Conservation (phyloP, 2,329 filamentous ascomycete genomes). For the Colletotrichum tofieldiae region DNA sequence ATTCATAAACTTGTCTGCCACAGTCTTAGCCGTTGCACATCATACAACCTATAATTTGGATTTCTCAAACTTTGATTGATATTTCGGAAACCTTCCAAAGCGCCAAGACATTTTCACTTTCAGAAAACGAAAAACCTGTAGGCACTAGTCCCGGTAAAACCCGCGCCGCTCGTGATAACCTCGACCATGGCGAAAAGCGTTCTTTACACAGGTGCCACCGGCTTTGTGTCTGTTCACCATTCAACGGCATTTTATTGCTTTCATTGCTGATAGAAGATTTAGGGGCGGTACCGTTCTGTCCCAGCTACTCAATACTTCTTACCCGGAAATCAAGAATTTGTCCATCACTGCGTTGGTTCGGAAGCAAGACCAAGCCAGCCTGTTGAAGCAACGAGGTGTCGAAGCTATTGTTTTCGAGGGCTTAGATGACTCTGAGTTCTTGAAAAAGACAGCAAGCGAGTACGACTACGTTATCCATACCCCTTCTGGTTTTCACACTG, state of each 20-base stretch:
- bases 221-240: slow-evolving; percentile 46
- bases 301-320: slow-evolving; percentile 44
- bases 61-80: not conserved
- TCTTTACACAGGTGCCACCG: slow-evolving; percentile 49
- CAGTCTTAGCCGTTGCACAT: not conserved
- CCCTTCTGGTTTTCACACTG: slow-evolving; percentile 56
- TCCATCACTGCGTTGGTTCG: slow-evolving; percentile 48
- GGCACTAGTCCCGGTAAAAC: not conserved
- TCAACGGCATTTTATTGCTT: not conserved
- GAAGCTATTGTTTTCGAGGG: slow-evolving; percentile 22
- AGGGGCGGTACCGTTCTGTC: slow-evolving; percentile 49
- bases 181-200: slow-evolving; percentile 29
- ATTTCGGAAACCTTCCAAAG: too few relatives aligned
- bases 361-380: slow-evolving; percentile 48
- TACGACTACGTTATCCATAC: slow-evolving; percentile 60
- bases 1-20: not conserved
- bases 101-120: not conserved
- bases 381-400: slow-evolving; percentile 43
- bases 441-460: slow-evolving; percentile 46
- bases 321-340: slow-evolving; percentile 42
- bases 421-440: slow-evolving; percentile 45
- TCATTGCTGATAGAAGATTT: slow-evolving; percentile 14
- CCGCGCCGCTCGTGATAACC: not conserved
- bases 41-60: not conserved
- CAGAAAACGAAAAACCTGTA: not conserved